Conservation (phyloP, 371 early-diverging fungal species). For the Catenaria anguillulae region DNA sequence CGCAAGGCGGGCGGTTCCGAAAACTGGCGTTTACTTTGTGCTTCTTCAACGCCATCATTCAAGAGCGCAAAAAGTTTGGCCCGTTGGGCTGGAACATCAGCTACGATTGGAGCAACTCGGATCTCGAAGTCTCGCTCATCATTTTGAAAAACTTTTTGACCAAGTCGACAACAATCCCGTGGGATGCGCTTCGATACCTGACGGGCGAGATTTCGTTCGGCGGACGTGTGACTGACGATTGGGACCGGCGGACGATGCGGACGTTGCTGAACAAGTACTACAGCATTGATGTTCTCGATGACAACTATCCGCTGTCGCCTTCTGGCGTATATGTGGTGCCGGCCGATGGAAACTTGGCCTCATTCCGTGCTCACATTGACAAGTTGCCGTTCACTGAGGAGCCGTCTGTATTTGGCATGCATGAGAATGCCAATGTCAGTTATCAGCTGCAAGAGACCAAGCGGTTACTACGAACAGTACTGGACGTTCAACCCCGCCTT, state of each 20-base stretch:
- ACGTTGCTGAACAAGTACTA: slow-evolving; percentile 33
- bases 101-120: slow-evolving; percentile 30
- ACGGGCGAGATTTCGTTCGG: slow-evolving; percentile 43
- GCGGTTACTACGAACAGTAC: slow-evolving; percentile 30
- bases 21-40: slow-evolving; percentile 31
- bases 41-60: slow-evolving; percentile 43
- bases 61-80: slow-evolving; percentile 40
- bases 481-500: slow-evolving; percentile 30
- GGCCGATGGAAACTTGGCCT: slow-evolving; percentile 22
- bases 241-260: slow-evolving; percentile 36
- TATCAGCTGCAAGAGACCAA: slow-evolving; percentile 36
- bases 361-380: slow-evolving; percentile 31
- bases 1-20: slow-evolving; percentile 27
- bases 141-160: slow-evolving; percentile 38
- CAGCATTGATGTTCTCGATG: slow-evolving; percentile 27
- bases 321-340: slow-evolving; percentile 19
- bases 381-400: slow-evolving; percentile 32
- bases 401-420: slow-evolving; percentile 36
- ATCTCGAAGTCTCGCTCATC: slow-evolving; percentile 30
- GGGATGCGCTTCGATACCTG: slow-evolving; percentile 36
- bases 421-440: slow-evolving; percentile 40
- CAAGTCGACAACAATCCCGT: slow-evolving; percentile 32
- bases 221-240: slow-evolving; percentile 41
- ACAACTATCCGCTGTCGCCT: slow-evolving; percentile 25
- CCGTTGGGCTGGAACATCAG: slow-evolving; percentile 43